Percentiles rank a stretch among this genome's conserved stretches.
Conservation (phyloP, 164 flowering plant genomes). For the Stephania japonica region DNA sequence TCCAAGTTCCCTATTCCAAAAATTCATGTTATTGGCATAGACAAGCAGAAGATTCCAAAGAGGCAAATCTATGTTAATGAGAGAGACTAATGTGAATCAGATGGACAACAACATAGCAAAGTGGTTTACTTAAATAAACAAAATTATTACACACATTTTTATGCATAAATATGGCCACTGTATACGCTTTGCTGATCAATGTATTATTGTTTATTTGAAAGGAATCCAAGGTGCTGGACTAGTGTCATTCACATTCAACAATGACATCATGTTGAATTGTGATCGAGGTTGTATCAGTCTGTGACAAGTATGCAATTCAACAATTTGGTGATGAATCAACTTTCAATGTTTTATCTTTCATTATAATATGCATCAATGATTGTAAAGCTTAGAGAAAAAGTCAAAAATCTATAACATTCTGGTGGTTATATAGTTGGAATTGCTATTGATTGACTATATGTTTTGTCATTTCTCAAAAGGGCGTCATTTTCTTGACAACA, state of each 20-base stretch:
- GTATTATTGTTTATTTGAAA: not conserved
- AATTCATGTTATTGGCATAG: not conserved
- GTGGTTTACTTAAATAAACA: not conserved
- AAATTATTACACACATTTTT: constrained; percentile 2
- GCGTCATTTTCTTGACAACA: not conserved
- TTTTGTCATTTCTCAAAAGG: not conserved
- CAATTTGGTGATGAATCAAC: not conserved
- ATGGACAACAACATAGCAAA: not conserved
- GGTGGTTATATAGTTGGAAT: constrained; percentile 7
- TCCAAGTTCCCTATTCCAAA: constrained; percentile 15
- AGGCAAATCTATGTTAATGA: not conserved
- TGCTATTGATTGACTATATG: constrained; percentile 1
- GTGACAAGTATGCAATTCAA: not conserved
- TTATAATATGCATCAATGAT: constrained; percentile 6
- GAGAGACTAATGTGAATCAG: not conserved
- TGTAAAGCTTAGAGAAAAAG: constrained; percentile 8
- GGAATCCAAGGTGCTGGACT: constrained; percentile 1
- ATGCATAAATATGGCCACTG: not conserved
- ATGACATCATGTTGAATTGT: not conserved
- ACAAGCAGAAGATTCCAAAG: not conserved
- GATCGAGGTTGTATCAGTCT: not conserved
- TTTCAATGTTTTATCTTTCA: not conserved
- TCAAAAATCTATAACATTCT: constrained; percentile 8
- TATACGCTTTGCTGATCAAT: no score
- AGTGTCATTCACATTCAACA: not conserved